Conservation (phyloP, 176 grass and related monocot species). For the Oryza nivara region DNA sequence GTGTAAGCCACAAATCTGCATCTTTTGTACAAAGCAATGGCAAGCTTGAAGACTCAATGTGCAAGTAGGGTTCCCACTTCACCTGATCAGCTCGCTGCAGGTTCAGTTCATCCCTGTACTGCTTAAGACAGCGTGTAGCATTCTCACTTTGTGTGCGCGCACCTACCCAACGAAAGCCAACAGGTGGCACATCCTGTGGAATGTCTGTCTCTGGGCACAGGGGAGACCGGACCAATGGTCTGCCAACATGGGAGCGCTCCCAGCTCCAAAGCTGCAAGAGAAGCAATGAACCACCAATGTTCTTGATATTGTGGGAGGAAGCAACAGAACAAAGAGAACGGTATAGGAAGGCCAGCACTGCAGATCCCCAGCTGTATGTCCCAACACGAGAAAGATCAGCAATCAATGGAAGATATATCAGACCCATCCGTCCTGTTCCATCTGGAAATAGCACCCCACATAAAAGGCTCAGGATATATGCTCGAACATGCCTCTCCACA, state of each 20-base stretch:
- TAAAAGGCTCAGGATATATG: conserved; percentile 70
- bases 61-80: conserved; percentile 62
- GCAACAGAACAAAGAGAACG: conserved; percentile 68
- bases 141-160: conserved; percentile 60
- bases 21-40: conserved; percentile 57
- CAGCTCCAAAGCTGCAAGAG: conserved; percentile 76
- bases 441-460: conserved; percentile 68
- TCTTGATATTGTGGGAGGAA: conserved; percentile 63
- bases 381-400: conserved; percentile 62
- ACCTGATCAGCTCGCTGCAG: conserved; percentile 59
- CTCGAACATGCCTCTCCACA: conserved; percentile 61
- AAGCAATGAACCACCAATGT: conserved; percentile 67
- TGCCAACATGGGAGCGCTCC: conserved; percentile 67
- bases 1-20: conserved; percentile 65
- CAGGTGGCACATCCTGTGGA: conserved; percentile 46
- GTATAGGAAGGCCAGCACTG: conserved; percentile 61
- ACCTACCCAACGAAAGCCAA: conserved; percentile 65
- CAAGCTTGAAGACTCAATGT: conserved; percentile 47
- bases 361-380: conserved; percentile 59
- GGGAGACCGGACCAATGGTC: conserved; percentile 53
- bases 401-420: conserved; percentile 66
- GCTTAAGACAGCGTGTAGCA: conserved; percentile 59
- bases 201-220: conserved; percentile 23
- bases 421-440: conserved; percentile 60
- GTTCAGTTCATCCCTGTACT: conserved; percentile 69